Percentiles rank a stretch among this genome's conserved stretches.
These are phyloP conservation scores for Colletotrichum eremochloae DNA, from an alignment of 2,329 filamentous ascomycete genomes.

Conservation along the genomic window DNA sequence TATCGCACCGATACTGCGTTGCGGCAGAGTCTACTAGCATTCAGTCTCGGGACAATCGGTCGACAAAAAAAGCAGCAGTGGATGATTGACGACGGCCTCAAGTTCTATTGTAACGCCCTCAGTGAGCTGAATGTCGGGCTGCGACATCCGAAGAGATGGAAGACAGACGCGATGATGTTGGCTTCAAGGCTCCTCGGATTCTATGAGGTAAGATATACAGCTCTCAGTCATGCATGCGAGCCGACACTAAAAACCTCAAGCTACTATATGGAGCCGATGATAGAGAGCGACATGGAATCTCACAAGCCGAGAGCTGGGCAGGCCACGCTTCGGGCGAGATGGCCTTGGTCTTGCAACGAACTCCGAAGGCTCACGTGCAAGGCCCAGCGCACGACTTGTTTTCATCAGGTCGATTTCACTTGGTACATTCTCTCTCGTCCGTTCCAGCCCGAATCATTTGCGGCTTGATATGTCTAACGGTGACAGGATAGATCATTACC, in stretches of 20 bases:
- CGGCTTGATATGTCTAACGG: background rate
- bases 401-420: constrained; percentile 44
- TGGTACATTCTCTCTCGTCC: constrained; percentile 25
- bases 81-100: constrained; percentile 43
- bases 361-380: constrained; percentile 22
- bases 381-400: constrained; percentile 44
- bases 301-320: constrained; percentile 43
- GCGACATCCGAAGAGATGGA: constrained; percentile 23
- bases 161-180: constrained; percentile 37
- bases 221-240: background rate
- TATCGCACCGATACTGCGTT: constrained; percentile 42
- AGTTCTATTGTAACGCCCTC: constrained; percentile 44
- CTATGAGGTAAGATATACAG: constrained; percentile 43
- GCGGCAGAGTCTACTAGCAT: constrained; percentile 42
- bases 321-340: constrained; percentile 41
- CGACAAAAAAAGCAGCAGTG: constrained; percentile 42
- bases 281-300: constrained; percentile 27
- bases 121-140: constrained; percentile 32
- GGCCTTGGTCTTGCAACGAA: constrained; percentile 33
- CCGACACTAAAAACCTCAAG: constrained; percentile 23
- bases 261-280: constrained; percentile 43
- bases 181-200: constrained; percentile 39
- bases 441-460: background rate
- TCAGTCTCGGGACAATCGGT: constrained; percentile 44
- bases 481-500: constrained; percentile 8